Evolutionary conservation across 331 rosid species (phyloP), one percentile per base, ranked within the genome.

Genomic region (Pyrus hybrid): DNA sequence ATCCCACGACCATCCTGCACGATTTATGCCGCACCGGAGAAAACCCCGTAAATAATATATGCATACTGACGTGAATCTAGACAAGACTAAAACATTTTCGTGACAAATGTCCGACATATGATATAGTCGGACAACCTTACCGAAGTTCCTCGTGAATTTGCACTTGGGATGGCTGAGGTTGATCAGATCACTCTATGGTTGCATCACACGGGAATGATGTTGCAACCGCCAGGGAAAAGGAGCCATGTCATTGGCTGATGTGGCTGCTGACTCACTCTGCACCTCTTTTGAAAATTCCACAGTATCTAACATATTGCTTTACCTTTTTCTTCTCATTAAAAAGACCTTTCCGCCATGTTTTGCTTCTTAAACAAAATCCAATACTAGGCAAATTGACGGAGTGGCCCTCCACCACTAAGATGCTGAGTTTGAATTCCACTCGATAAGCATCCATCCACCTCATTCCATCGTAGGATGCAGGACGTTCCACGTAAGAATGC

Each of bases 371-470:
- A 13, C 79, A 89, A 85, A 76, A 78, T 37, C 45, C 45, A 37
- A 37, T 37, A 9, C 43, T 3, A 13, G 45, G 45, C 45, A 41
- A 41, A 41, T 41, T 37, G 45, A 41, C 16, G 77, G 87, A 85
- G 70, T 76, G 13, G 83, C 81, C 71, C 90, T 87, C 70, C 37
- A 76, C 65, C 71, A 70, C 81, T 85, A 60, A 69, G 91, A 83
- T 88, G 93, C 88, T 80, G 96, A 93, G 93, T 89, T 67, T 84
- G 96, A 86, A 84, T 88, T 90, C 98, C 98, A 91, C 97, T 91
- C 29, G 17, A 33, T 56, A 51, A 76, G 93, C 88, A 84, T 89
- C 85, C 14, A 56, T 79, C 83, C 77, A 76, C 86, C 79, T 85
- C 73, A 79, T 70, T 74, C 85, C 84, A 47, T 70, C 51, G 33